phyloP scores from a whole-genome alignment of 2,329 filamentous ascomycete genomes.

The Alternaria alternata region DNA sequence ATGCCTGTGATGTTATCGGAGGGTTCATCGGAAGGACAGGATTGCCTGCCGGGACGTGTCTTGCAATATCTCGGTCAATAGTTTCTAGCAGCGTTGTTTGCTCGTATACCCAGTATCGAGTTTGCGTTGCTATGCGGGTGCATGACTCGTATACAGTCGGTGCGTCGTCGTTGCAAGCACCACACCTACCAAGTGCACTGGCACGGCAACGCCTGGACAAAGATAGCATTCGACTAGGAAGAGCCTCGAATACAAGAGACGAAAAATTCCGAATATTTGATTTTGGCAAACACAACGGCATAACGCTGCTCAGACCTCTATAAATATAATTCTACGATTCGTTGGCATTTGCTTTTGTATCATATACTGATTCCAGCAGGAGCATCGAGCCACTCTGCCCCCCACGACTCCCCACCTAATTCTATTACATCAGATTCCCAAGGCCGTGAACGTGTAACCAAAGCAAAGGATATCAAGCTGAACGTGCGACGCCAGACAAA shows the following conservation, averaged over 20 bases:
- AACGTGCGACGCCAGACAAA: background rate
- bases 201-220: background rate
- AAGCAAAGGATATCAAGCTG: conserved; percentile 6
- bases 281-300: background rate
- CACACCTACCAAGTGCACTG: background rate
- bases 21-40: conserved; percentile 8
- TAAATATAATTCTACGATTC: background rate
- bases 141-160: conserved; percentile 3
- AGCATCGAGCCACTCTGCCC: background rate
- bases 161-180: background rate
- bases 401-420: background rate
- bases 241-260: background rate
- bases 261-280: background rate
- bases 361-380: background rate
- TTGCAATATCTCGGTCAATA: background rate
- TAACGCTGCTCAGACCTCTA: background rate
- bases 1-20: conserved; percentile 7
- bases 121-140: background rate
- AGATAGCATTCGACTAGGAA: background rate
- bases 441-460: conserved; percentile 1
- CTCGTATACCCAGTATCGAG: background rate
- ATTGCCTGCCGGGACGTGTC: background rate
- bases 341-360: background rate
- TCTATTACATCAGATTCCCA: conserved; percentile 5
- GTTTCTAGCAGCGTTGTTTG: background rate